A percentile compares a stretch with the other conserved stretches of the same genome.
phyloP scores from a whole-genome alignment of 2,329 filamentous ascomycete species.

The Monilinia fructigena region DNA sequence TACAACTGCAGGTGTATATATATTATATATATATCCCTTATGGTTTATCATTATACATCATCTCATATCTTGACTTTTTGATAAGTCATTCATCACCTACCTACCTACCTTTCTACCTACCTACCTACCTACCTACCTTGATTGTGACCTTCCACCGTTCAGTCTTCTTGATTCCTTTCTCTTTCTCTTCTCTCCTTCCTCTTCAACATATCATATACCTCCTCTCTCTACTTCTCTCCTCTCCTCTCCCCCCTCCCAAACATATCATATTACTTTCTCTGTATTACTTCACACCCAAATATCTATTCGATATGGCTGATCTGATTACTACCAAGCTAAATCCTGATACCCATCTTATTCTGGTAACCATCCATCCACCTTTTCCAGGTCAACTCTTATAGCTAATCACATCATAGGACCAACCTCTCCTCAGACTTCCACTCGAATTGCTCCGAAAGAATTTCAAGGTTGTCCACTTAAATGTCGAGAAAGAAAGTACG shows the following conservation, averaged over 20 bases:
- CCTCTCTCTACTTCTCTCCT: background rate
- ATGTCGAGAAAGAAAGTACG: conserved; percentile 69
- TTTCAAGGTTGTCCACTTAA: conserved; percentile 80
- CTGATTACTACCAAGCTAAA: conserved; percentile 66
- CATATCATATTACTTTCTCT: background rate
- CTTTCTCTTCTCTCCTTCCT: background rate
- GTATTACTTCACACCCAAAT: background rate
- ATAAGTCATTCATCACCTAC: background rate
- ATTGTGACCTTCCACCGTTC: background rate
- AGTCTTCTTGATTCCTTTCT: background rate
- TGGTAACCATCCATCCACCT: conserved; percentile 50
- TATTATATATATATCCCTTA: too few species aligned
- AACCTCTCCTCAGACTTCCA: conserved; percentile 88
- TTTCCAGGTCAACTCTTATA: conserved; percentile 25
- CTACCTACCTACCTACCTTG: background rate
- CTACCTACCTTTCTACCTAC: too few species aligned
- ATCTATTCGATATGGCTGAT: conserved; percentile 52
- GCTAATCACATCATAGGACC: conserved; percentile 61
- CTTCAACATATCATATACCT: background rate
- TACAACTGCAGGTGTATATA: too few species aligned
- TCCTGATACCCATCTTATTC: conserved; percentile 71
- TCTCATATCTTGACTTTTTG: background rate
- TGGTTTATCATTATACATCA: too few species aligned
- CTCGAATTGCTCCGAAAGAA: conserved; percentile 92
- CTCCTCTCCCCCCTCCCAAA: background rate